Percentiles rank a stretch among this genome's conserved stretches.
These are phyloP conservation scores for Trametes pubescens DNA, from an alignment of 1,284 basidiomycete genomes.

Conservation along the genomic window DNA sequence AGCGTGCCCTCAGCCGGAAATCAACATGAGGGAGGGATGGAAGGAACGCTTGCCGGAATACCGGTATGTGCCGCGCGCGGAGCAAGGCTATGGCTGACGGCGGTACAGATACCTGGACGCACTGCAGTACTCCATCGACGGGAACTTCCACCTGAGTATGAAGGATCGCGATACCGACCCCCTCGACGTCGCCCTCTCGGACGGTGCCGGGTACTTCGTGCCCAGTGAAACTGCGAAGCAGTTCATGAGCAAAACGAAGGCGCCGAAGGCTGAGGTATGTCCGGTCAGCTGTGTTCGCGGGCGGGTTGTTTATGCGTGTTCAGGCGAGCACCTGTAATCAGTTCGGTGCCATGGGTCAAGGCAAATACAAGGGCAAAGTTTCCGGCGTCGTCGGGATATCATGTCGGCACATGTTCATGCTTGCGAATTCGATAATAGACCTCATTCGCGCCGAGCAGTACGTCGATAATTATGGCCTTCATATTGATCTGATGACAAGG, in stretches of 20 bases:
- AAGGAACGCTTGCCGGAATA: not conserved
- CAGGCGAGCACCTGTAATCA: conserved; percentile 14
- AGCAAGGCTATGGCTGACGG: not conserved
- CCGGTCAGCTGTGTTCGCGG: not conserved
- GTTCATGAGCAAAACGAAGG: conserved; percentile 1
- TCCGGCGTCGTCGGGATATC: conserved; percentile 5
- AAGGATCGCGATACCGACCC: conserved; percentile 16
- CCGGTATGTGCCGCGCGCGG: not conserved
- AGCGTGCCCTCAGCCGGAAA: conserved; percentile 30
- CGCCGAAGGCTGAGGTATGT: conserved; percentile 2
- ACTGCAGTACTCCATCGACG: not conserved
- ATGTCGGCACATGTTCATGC: conserved; percentile 14
- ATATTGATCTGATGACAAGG: too few relatives aligned
- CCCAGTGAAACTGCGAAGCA: conserved; percentile 10
- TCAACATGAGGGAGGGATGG: conserved; percentile 33
- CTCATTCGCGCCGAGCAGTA: not conserved
- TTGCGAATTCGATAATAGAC: conserved; percentile 8
- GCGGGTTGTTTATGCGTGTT: not conserved
- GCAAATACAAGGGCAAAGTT: conserved; percentile 14
- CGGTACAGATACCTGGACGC: not conserved
- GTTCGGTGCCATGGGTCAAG: conserved; percentile 20
- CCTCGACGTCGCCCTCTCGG: conserved; percentile 16
- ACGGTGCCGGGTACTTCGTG: conserved; percentile 21
- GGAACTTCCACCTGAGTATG: conserved; percentile 23
- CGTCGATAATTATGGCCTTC: not conserved